phyloP scores from a whole-genome alignment of 2,329 filamentous ascomycete species.

The Lecanosticta acicola region DNA sequence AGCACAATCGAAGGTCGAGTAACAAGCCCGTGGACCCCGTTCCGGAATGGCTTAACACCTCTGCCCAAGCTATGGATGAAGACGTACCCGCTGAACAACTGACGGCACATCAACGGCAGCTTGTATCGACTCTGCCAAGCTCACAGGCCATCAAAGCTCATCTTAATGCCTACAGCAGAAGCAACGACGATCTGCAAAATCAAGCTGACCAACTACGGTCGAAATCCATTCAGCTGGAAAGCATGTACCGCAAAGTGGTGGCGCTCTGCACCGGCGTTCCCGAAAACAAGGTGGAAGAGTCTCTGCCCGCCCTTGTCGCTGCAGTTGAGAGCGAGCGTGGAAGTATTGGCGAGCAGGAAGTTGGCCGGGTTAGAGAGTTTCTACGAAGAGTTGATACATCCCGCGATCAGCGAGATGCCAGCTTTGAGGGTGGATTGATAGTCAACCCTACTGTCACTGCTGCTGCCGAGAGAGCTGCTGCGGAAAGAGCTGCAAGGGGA shows the following conservation, averaged over 20 bases:
- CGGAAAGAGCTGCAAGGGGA: slow-evolving; percentile 2
- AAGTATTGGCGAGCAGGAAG: slow-evolving; percentile 46
- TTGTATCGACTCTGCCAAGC: slow-evolving; percentile 25
- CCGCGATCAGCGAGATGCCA: not conserved
- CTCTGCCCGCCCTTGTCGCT: slow-evolving; percentile 71
- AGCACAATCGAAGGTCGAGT: slow-evolving; percentile 46
- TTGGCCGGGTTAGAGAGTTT: slow-evolving; percentile 71
- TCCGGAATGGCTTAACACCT: slow-evolving; percentile 5
- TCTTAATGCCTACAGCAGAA: slow-evolving; percentile 62
- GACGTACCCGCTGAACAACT: slow-evolving; percentile 6
- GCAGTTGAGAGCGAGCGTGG: slow-evolving; percentile 78
- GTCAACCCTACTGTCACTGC: slow-evolving; percentile 11
- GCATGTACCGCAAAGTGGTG: slow-evolving; percentile 83
- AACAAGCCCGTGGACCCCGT: slow-evolving; percentile 28
- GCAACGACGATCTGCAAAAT: slow-evolving; percentile 62
- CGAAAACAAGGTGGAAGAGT: slow-evolving; percentile 71
- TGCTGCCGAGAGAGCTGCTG: slow-evolving; percentile 8
- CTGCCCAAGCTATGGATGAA: slow-evolving; percentile 6
- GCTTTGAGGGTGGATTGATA: not conserved
- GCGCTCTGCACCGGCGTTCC: slow-evolving; percentile 76
- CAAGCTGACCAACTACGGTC: slow-evolving; percentile 68
- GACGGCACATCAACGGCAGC: slow-evolving; percentile 16
- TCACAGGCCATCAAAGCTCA: slow-evolving; percentile 53
- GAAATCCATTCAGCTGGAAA: slow-evolving; percentile 75
- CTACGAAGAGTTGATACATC: slow-evolving; percentile 67